Percentiles rank a stretch among this genome's conserved stretches.
Evolutionary conservation across 176 grass and related monocot genomes (phyloP).

Genomic region (Pontederia paniculata): DNA sequence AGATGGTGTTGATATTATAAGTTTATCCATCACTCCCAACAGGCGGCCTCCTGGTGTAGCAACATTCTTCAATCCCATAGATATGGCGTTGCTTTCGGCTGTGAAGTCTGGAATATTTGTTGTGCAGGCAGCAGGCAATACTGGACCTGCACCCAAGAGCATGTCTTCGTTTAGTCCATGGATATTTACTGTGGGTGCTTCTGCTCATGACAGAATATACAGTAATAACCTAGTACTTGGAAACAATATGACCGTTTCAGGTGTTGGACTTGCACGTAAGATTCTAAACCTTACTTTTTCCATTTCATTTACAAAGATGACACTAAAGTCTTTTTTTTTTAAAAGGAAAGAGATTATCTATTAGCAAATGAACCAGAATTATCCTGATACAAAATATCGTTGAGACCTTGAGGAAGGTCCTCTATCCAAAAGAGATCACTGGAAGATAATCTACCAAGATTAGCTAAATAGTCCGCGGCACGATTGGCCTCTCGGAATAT

Average conservation of each 20-base stretch:
- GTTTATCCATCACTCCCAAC: slow-evolving; percentile 96
- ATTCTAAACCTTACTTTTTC: slow-evolving; percentile 4
- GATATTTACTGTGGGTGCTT: slow-evolving; percentile 96
- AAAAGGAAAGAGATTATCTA: no score
- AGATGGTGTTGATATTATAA: slow-evolving; percentile 91
- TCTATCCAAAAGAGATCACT: no score
- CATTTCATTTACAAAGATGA: neutral
- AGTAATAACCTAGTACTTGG: slow-evolving; percentile 74
- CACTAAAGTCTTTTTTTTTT: neutral
- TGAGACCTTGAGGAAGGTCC: no score
- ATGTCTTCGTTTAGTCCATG: slow-evolving; percentile 92
- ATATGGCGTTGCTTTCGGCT: slow-evolving; percentile 84
- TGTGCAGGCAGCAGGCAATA: slow-evolving; percentile 96
- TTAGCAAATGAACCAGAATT: no score
- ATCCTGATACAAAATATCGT: no score
- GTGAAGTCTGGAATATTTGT: slow-evolving; percentile 90
- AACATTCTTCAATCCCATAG: slow-evolving; percentile 98
- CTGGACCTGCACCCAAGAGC: slow-evolving; percentile 81
- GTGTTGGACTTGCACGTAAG: slow-evolving; percentile 95
- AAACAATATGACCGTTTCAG: slow-evolving; percentile 78
- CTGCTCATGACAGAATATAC: slow-evolving; percentile 89
- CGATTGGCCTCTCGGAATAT: no score
- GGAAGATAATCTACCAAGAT: no score
- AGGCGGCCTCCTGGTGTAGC: slow-evolving; percentile 76
- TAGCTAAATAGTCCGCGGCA: no score